Percentiles rank a stretch among this genome's conserved stretches.
These are phyloP conservation scores for Emericellopsis cladophorae DNA, from an alignment of 2,329 filamentous ascomycete species.

Conservation along the genomic window DNA sequence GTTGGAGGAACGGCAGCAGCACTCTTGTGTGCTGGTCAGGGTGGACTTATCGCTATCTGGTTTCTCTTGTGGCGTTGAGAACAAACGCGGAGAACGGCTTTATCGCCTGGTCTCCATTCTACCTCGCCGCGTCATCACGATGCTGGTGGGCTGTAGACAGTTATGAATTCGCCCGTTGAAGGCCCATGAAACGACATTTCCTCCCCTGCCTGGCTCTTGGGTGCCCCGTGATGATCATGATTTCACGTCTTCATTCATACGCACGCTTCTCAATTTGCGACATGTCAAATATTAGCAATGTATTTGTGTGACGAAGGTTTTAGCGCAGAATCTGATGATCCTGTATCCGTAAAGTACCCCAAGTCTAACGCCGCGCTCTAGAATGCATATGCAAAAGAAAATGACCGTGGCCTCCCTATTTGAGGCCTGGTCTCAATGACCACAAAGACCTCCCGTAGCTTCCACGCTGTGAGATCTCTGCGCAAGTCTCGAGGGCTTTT, in stretches of 20 bases:
- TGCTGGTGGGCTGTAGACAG: conserved; percentile 18
- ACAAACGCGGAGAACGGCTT: conserved; percentile 60
- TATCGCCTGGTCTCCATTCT: conserved; percentile 50
- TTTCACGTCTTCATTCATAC: no score
- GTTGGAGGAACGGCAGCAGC: background rate
- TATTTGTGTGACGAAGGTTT: no score
- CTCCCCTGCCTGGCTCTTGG: conserved; percentile 7
- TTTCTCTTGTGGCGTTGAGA: conserved; percentile 52
- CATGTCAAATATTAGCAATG: no score
- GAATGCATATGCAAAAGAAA: background rate
- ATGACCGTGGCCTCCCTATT: conserved; percentile 6
- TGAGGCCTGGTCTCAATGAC: conserved; percentile 27
- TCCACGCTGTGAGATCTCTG: conserved; percentile 50
- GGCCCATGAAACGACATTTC: conserved; percentile 25
- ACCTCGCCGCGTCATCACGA: conserved; percentile 19
- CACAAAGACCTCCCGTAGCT: conserved; percentile 41
- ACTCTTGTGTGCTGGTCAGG: conserved; percentile 13
- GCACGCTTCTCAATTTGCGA: no score
- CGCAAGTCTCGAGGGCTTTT: conserved; percentile 64
- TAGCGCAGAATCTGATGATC: no score
- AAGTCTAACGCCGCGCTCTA: background rate
- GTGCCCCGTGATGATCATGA: conserved; percentile 1
- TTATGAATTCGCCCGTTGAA: conserved; percentile 30
- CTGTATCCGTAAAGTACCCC: no score
- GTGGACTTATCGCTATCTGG: conserved; percentile 23